phyloP scores from a whole-genome alignment of 169 alveolate species.

The Plasmodium gallinaceum region DNA sequence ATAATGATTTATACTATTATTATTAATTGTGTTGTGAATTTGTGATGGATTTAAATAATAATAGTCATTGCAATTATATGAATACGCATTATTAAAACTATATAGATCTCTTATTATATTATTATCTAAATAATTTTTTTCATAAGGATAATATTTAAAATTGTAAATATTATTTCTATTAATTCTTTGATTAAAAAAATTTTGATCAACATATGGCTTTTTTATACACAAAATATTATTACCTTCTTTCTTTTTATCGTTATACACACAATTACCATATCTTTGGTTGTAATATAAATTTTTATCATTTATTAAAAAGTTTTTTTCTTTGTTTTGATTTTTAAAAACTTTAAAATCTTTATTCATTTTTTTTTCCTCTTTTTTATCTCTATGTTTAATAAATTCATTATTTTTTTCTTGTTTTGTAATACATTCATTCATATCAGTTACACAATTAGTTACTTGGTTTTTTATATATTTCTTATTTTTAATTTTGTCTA shows the following conservation, averaged over 20 bases:
- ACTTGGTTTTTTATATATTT: neutral
- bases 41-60: neutral
- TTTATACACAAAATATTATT: slow-evolving; percentile 6
- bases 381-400: neutral
- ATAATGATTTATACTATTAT: neutral
- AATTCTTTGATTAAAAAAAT: neutral
- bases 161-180: neutral
- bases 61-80: neutral
- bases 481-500: slow-evolving; percentile 7
- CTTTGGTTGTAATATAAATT: slow-evolving; percentile 19
- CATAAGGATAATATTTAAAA: neutral
- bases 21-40: neutral
- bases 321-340: neutral
- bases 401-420: slow-evolving; percentile 6
- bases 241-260: slow-evolving; percentile 1
- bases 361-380: slow-evolving; percentile 1
- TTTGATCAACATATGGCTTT: neutral
- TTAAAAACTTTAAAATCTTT: neutral
- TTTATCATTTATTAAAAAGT: neutral
- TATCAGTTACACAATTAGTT: neutral
- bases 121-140: neutral
- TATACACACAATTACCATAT: neutral
- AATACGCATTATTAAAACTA: neutral
- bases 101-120: neutral
- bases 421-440: slow-evolving; percentile 3